A percentile compares a stretch with the other conserved stretches of the same genome.
Conservation (phyloP, 495 filamentous ascomycete genomes). For the Cudoniella acicularis region DNA sequence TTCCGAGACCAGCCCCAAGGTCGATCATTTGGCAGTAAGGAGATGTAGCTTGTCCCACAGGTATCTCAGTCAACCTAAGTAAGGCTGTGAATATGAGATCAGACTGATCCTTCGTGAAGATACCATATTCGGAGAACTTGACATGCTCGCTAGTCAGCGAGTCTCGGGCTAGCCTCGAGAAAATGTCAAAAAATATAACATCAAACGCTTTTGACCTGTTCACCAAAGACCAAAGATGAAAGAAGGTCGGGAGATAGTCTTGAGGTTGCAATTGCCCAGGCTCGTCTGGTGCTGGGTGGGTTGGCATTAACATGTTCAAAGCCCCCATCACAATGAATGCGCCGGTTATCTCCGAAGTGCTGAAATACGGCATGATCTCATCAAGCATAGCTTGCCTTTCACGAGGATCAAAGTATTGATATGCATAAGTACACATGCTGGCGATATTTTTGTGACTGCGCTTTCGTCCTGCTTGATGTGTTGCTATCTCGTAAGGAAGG, state of each 20-base stretch:
- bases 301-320: slow-evolving; percentile 84
- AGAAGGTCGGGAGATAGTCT: slow-evolving; percentile 82
- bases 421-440: slow-evolving; percentile 84
- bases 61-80: slow-evolving; percentile 86
- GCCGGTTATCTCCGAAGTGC: slow-evolving; percentile 82
- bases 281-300: slow-evolving; percentile 67
- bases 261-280: slow-evolving; percentile 71
- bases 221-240: slow-evolving; percentile 93
- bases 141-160: slow-evolving; percentile 69
- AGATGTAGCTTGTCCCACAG: slow-evolving; percentile 91
- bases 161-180: slow-evolving; percentile 83
- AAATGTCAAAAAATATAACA: slow-evolving; percentile 79
- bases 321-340: slow-evolving; percentile 85
- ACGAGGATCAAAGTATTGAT: slow-evolving; percentile 86
- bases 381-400: slow-evolving; percentile 86
- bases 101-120: slow-evolving; percentile 90
- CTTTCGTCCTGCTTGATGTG: slow-evolving; percentile 42
- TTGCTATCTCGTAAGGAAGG: slow-evolving; percentile 70
- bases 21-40: slow-evolving; percentile 84
- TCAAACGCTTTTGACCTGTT: slow-evolving; percentile 87
- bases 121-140: slow-evolving; percentile 80
- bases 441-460: slow-evolving; percentile 55
- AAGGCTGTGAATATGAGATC: slow-evolving; percentile 91
- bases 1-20: slow-evolving; percentile 72
- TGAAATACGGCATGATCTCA: slow-evolving; percentile 93